Conservation (phyloP, 2,329 filamentous ascomycete species). For the Fusarium tupiense region DNA sequence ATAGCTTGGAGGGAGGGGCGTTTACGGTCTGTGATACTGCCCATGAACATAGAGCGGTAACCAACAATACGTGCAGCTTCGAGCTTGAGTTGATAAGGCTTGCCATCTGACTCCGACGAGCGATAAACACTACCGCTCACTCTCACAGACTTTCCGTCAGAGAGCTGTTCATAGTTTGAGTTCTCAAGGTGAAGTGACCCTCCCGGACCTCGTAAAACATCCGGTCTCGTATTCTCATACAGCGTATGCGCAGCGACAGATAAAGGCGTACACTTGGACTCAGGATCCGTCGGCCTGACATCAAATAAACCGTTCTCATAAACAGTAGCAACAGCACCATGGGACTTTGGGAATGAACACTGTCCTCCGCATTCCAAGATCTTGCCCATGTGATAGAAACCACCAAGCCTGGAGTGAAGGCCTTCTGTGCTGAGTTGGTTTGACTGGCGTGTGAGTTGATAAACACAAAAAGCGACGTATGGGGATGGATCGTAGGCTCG, state of each 20-base stretch:
- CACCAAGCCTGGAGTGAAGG: conserved; percentile 41
- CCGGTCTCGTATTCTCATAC: conserved; percentile 65
- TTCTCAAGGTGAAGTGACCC: conserved; percentile 55
- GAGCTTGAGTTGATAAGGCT: conserved; percentile 38
- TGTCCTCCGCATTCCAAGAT: conserved; percentile 63
- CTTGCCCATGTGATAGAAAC: conserved; percentile 62
- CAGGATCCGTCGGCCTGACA: conserved; percentile 52
- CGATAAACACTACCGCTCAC: conserved; percentile 25
- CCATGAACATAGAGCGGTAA: conserved; percentile 39
- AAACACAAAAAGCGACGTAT: conserved; percentile 48
- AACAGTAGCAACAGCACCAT: conserved; percentile 53
- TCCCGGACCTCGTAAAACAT: conserved; percentile 60
- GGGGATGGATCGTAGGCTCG: conserved; percentile 54
- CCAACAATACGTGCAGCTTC: conserved; percentile 34
- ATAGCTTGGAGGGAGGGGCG: rapidly evolving
- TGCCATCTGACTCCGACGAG: not conserved
- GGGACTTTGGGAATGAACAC: conserved; percentile 59
- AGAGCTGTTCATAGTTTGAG: conserved; percentile 38
- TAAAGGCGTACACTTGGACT: conserved; percentile 55
- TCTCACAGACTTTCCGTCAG: conserved; percentile 20
- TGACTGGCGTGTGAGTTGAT: conserved; percentile 22
- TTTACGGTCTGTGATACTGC: conserved; percentile 34
- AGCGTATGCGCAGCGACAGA: conserved; percentile 63
- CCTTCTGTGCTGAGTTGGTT: not conserved
- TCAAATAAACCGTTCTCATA: conserved; percentile 57